A percentile compares a stretch with the other conserved stretches of the same genome.
These are phyloP conservation scores for Misopates orontium DNA, from an alignment of 257 asterid species.

Conservation along the genomic window DNA sequence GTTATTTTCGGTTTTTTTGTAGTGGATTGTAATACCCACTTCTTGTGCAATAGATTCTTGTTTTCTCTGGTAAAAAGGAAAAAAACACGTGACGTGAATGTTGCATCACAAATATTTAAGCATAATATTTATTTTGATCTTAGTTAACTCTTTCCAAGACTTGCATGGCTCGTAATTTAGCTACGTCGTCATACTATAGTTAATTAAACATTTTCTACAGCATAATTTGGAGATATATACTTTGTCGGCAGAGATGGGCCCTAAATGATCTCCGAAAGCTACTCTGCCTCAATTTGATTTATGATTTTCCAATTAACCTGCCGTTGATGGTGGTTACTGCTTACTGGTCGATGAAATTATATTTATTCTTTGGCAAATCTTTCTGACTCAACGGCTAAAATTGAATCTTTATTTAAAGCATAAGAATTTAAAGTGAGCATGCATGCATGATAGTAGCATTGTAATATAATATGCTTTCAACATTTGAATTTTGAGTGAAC, in stretches of 20 bases:
- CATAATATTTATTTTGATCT: background rate
- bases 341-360: slow-evolving; percentile 48
- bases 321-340: slow-evolving; percentile 73
- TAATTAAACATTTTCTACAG: slow-evolving; percentile 1
- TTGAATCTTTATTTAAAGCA: slow-evolving; percentile 9
- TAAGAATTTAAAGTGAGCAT: background rate
- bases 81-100: too few relatives aligned
- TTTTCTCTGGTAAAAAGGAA: too few relatives aligned
- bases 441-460: slow-evolving; percentile 4
- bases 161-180: slow-evolving; percentile 29
- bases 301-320: slow-evolving; percentile 36
- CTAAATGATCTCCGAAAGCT: slow-evolving; percentile 31
- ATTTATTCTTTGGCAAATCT: background rate
- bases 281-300: slow-evolving; percentile 16
- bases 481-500: background rate
- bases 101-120: too few relatives aligned
- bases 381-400: slow-evolving; percentile 25
- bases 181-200: slow-evolving; percentile 10
- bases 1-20: too few relatives aligned
- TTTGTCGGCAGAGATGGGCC: slow-evolving; percentile 49
- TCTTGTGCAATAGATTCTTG: too few relatives aligned
- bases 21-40: too few relatives aligned
- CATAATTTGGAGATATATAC: slow-evolving; percentile 9
- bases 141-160: background rate
- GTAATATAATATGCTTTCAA: background rate